Conservation (phyloP, 805 yeast genomes). For the Yarrowia yakushimensis region DNA sequence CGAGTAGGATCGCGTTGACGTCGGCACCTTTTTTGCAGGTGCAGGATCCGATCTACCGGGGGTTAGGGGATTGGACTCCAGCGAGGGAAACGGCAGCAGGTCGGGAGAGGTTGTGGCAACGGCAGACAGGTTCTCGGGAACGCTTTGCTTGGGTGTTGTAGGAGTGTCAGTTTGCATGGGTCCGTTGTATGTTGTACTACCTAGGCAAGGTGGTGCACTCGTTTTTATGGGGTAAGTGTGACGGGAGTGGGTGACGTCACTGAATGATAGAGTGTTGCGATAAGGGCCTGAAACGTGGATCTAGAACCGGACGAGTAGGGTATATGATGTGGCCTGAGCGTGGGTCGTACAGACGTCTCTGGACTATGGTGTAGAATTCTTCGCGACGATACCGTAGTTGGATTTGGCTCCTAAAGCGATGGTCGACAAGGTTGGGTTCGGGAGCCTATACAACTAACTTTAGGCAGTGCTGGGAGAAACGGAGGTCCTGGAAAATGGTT, state of each 20-base stretch:
- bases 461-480: conserved; percentile 20
- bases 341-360: no score
- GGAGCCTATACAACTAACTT: not conserved
- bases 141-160: not conserved
- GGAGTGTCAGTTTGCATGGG: not conserved
- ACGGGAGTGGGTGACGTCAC: not conserved
- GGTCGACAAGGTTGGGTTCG: not conserved
- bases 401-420: not conserved
- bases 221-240: not conserved
- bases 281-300: no score
- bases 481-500: not conserved
- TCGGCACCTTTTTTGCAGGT: not conserved
- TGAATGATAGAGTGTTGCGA: not conserved
- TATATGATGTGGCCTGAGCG: no score
- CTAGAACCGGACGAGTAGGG: no score
- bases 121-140: not conserved
- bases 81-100: conserved; percentile 29
- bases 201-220: not conserved
- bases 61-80: conserved; percentile 28
- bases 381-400: not conserved
- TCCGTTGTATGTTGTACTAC: no score
- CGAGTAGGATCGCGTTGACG: not conserved
- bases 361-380: no score
- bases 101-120: not conserved
- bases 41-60: conserved; percentile 16